Percentiles rank a stretch among this genome's conserved stretches.
phyloP scores from a whole-genome alignment of 768 basidiomycete genomes.

The Scleroderma citrinum region DNA sequence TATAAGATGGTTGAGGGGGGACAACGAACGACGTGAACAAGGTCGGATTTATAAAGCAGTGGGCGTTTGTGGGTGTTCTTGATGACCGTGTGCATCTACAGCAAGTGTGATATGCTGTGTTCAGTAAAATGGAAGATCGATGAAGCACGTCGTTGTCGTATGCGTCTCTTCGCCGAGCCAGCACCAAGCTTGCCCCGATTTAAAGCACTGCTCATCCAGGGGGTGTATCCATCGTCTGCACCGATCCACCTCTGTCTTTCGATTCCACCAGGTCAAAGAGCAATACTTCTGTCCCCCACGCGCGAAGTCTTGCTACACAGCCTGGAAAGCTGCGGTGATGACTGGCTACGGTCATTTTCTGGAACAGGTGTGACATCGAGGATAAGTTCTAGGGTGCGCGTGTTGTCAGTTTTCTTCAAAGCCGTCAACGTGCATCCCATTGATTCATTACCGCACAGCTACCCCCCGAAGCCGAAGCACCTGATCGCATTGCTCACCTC shows the following conservation, averaged over 20 bases:
- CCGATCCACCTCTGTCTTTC: constrained; percentile 65
- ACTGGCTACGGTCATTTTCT: constrained; percentile 32
- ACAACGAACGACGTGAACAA: background rate
- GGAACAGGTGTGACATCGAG: constrained; percentile 33
- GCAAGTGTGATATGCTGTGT: too few species aligned
- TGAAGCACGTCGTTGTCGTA: background rate
- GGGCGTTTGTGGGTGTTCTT: too few species aligned
- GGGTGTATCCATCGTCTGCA: constrained; percentile 59
- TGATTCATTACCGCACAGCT: constrained; percentile 35
- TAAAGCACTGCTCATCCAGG: constrained; percentile 55
- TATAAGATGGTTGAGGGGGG: background rate
- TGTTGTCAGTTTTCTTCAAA: constrained; percentile 46
- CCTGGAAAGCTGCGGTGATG: constrained; percentile 47
- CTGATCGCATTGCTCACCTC: constrained; percentile 46
- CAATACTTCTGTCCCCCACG: constrained; percentile 51
- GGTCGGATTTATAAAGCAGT: too few species aligned
- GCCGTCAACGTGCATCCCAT: background rate
- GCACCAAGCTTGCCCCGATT: constrained; percentile 49
- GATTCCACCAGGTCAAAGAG: constrained; percentile 25
- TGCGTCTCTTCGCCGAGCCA: constrained; percentile 37
- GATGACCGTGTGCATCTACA: too few species aligned
- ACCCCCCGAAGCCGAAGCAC: constrained; percentile 57
- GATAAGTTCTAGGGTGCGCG: constrained; percentile 38
- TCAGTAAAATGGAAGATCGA: too few species aligned
- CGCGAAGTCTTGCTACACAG: constrained; percentile 36